Percentiles rank a stretch among this genome's conserved stretches.
Evolutionary conservation across 176 grass and related monocot genomes (phyloP).

Genomic region (Oryza longistaminata): DNA sequence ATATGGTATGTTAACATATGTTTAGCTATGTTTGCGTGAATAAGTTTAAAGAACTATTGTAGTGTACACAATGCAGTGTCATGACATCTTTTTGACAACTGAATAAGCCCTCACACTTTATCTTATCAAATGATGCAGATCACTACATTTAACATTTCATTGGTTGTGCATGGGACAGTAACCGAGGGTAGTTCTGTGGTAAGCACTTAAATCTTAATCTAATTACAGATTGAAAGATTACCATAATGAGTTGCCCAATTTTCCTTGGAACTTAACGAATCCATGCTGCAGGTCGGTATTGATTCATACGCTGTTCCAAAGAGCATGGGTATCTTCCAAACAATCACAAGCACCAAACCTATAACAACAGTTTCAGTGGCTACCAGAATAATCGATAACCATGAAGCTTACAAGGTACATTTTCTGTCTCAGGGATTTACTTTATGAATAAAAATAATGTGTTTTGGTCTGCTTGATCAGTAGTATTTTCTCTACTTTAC

Average conservation of each 20-base stretch:
- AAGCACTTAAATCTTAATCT: slow-evolving; percentile 33
- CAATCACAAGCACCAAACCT: slow-evolving; percentile 68
- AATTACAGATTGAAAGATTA: slow-evolving; percentile 20
- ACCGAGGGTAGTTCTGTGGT: slow-evolving; percentile 58
- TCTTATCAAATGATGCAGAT: slow-evolving; percentile 51
- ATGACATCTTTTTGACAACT: slow-evolving; percentile 1
- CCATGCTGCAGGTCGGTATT: slow-evolving; percentile 46
- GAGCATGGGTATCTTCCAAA: slow-evolving; percentile 78
- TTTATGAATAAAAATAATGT: not conserved
- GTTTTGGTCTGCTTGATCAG: slow-evolving; percentile 5
- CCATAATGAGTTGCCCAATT: slow-evolving; percentile 14
- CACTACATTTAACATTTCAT: slow-evolving; percentile 78
- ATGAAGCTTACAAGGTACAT: slow-evolving; percentile 84
- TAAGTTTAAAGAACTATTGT: not conserved
- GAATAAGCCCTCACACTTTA: not conserved
- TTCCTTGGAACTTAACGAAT: slow-evolving; percentile 26
- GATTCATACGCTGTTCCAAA: slow-evolving; percentile 74
- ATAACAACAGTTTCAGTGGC: slow-evolving; percentile 72
- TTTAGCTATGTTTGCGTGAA: not conserved
- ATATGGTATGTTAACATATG: slow-evolving; percentile 64
- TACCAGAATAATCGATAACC: slow-evolving; percentile 72
- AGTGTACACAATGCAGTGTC: not conserved
- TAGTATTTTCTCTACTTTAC: slow-evolving; percentile 2
- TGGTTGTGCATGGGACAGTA: slow-evolving; percentile 84
- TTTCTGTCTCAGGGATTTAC: not conserved